Percentiles rank a stretch among this genome's conserved stretches.
These are phyloP conservation scores for Fraxinus ornus DNA, from an alignment of 305 asterid species.

Conservation along the genomic window DNA sequence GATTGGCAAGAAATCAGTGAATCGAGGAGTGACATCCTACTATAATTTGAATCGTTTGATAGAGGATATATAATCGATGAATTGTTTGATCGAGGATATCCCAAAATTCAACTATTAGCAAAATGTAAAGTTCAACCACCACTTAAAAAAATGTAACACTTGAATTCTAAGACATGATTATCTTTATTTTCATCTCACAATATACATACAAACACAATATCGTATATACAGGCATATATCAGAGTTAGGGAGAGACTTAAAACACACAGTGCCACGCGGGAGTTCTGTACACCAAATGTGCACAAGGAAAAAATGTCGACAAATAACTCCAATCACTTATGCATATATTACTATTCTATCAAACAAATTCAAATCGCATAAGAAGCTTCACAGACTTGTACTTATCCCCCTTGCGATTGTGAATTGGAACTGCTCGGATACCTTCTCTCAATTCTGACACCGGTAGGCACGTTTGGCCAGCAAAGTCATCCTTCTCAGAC, in stretches of 20 bases:
- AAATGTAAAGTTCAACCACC: not conserved
- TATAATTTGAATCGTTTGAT: constrained; percentile 25
- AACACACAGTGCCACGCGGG: not conserved
- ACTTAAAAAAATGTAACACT: not conserved
- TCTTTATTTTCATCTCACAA: not conserved
- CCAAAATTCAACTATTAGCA: not conserved
- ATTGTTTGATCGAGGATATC: not conserved
- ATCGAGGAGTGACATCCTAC: constrained; percentile 27
- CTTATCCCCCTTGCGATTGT: too few species aligned
- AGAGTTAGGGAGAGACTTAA: not conserved
- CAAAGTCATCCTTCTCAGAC: too few species aligned
- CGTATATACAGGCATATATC: not conserved
- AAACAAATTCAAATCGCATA: constrained; percentile 26
- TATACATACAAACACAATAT: not conserved
- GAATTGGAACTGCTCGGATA: too few species aligned
- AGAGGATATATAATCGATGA: constrained; percentile 22
- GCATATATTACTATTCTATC: constrained; percentile 12
- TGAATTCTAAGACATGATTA: not conserved
- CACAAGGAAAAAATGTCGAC: not conserved
- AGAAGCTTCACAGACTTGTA: constrained; percentile 58
- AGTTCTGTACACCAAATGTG: not conserved
- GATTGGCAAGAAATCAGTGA: constrained; percentile 28
- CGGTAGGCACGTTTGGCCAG: too few species aligned
- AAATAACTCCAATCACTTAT: not conserved
- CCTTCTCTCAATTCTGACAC: too few species aligned